Evolutionary conservation across 257 asterid species (phyloP).

Genomic region (Solanum bulbocastanum): DNA sequence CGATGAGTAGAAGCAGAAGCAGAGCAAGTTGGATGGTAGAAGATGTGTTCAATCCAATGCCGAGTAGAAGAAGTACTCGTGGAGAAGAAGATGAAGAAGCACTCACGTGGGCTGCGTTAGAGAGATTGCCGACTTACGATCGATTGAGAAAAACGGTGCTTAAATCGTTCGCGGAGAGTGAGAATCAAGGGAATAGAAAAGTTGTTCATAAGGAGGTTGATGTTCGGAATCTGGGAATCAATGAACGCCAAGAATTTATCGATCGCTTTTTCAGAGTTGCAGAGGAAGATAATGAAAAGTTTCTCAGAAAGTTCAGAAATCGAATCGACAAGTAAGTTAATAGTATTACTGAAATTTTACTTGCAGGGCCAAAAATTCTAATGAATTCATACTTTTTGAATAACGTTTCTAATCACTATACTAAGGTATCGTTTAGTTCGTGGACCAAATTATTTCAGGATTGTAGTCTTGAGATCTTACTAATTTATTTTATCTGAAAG

Average conservation of each 20-base stretch:
- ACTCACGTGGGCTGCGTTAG: conserved; percentile 80
- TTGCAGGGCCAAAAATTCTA: background rate
- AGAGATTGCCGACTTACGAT: conserved; percentile 76
- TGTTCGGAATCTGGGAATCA: conserved; percentile 29
- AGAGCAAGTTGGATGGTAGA: conserved; percentile 40
- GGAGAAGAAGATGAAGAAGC: conserved; percentile 84
- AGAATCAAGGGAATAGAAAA: conserved; percentile 3
- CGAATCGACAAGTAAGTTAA: conserved; percentile 42
- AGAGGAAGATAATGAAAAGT: conserved; percentile 46
- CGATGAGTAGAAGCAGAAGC: conserved; percentile 10
- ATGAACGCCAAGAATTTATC: conserved; percentile 37
- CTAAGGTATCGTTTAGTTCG: background rate
- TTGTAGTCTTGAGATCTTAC: no score
- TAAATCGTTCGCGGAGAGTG: conserved; percentile 15
- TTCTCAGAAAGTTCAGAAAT: conserved; percentile 33
- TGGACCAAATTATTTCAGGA: background rate
- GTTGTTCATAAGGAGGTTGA: conserved; percentile 28
- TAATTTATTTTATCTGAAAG: no score
- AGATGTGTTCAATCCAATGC: conserved; percentile 30
- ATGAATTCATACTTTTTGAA: background rate
- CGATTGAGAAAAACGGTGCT: conserved; percentile 56
- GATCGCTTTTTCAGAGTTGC: conserved; percentile 39
- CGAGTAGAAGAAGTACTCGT: conserved; percentile 26
- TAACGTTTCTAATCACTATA: background rate
- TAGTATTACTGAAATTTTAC: background rate